phyloP scores from a whole-genome alignment of 768 basidiomycete species.

The Suillus luteus region DNA sequence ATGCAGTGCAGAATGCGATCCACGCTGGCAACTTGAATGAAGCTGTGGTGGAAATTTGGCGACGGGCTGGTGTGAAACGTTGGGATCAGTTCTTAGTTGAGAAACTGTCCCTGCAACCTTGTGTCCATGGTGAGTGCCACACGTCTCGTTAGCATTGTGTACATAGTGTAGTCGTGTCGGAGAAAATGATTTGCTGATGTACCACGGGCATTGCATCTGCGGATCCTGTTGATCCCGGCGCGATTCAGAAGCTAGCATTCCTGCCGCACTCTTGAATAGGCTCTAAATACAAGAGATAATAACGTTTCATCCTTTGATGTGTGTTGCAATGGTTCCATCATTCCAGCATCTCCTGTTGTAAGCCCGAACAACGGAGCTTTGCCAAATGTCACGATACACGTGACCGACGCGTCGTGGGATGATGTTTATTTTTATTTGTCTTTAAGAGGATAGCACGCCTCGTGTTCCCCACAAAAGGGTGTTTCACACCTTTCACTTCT shows the following conservation, averaged over 20 bases:
- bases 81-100: not conserved
- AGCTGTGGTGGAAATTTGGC: conserved; percentile 52
- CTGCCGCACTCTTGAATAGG: not conserved
- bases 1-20: conserved; percentile 44
- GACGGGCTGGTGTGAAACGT: conserved; percentile 46
- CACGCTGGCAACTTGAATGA: conserved; percentile 46
- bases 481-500: conserved; percentile 6
- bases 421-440: not conserved
- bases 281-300: not conserved
- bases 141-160: not conserved
- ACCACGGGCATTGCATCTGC: not conserved
- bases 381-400: not conserved
- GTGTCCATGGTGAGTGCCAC: not conserved
- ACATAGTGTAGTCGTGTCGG: not conserved
- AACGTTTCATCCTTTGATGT: not conserved
- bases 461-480: conserved; percentile 11
- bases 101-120: not conserved
- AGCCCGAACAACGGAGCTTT: not conserved
- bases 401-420: conserved; percentile 11
- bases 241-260: not conserved
- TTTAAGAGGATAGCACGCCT: conserved; percentile 6
- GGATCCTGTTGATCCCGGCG: not conserved
- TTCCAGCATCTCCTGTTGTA: not conserved
- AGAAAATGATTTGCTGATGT: not conserved
- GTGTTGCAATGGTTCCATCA: not conserved